These are phyloP conservation scores for Henckelia pumila DNA, from an alignment of 257 asterid species.

Conservation along the genomic window DNA sequence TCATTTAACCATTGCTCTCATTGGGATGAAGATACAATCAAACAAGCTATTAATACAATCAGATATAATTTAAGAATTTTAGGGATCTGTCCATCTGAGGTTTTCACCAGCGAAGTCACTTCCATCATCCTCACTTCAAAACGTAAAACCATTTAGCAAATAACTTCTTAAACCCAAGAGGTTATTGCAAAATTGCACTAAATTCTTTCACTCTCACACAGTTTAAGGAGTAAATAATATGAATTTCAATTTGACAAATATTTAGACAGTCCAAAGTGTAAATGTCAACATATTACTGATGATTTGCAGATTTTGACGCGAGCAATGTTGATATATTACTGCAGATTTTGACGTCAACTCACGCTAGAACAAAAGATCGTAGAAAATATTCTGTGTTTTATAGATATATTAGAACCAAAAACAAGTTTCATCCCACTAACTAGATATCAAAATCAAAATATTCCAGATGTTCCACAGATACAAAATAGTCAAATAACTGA, in stretches of 20 bases:
- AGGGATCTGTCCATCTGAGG: neutral
- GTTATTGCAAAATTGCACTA: neutral
- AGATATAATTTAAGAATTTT: slow-evolving; percentile 4
- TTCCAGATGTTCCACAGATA: neutral
- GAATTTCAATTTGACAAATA: neutral
- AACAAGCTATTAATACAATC: neutral
- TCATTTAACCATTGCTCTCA: neutral
- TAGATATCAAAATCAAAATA: neutral
- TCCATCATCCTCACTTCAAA: neutral
- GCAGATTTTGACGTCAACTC: neutral
- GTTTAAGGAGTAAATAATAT: neutral
- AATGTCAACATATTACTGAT: neutral
- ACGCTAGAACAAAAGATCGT: neutral
- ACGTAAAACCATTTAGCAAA: neutral
- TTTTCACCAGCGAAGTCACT: neutral
- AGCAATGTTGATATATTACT: neutral
- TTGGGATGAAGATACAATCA: no score
- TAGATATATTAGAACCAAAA: neutral
- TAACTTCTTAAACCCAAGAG: neutral
- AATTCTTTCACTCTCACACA: neutral
- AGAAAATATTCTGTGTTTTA: neutral
- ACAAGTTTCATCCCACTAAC: neutral
- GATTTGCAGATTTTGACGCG: neutral
- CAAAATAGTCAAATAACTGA: no score
- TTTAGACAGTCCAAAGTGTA: neutral